These are phyloP conservation scores for Vishniacozyma victoriae DNA, from an alignment of 768 basidiomycete genomes.

Conservation along the genomic window DNA sequence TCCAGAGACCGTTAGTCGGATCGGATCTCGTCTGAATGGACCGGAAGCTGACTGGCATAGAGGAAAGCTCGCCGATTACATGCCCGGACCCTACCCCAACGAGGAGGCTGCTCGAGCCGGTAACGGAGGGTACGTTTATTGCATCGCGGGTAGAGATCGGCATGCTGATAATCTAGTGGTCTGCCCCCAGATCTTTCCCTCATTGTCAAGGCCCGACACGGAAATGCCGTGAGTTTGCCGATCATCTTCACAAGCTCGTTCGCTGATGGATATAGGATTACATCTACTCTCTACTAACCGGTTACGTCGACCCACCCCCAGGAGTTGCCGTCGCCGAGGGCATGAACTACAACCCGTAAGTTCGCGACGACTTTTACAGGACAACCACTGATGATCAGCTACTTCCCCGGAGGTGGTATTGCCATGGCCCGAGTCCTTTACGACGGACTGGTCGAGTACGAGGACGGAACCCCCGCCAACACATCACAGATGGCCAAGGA, in stretches of 20 bases:
- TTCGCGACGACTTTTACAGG: not conserved
- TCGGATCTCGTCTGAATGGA: not conserved
- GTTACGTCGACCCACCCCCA: slow-evolving; percentile 92
- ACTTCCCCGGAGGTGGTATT: slow-evolving; percentile 97
- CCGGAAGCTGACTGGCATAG: slow-evolving; percentile 4
- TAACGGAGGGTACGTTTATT: slow-evolving; percentile 59
- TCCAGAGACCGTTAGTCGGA: slow-evolving; percentile 66
- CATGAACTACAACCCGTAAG: slow-evolving; percentile 74
- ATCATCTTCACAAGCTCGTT: not conserved
- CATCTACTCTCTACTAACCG: slow-evolving; percentile 91
- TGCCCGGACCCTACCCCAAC: slow-evolving; percentile 92
- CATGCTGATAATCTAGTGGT: slow-evolving; percentile 53
- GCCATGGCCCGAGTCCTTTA: slow-evolving; percentile 93
- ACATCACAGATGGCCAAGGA: slow-evolving; percentile 99
- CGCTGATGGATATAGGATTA: slow-evolving; percentile 63
- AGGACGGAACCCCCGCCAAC: slow-evolving; percentile 93
- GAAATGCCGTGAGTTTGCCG: slow-evolving; percentile 70
- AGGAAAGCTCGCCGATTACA: slow-evolving; percentile 95
- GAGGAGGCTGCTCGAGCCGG: slow-evolving; percentile 93
- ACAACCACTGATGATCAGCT: slow-evolving; percentile 55
- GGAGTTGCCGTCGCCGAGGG: slow-evolving; percentile 58
- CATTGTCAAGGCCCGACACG: slow-evolving; percentile 97
- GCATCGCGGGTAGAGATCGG: not conserved
- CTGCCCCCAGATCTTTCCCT: slow-evolving; percentile 94
- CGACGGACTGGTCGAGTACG: slow-evolving; percentile 93